Percentiles rank a stretch among this genome's conserved stretches.
Conservation (phyloP, 169 alveolate genomes). For the Cyclospora cayetanensis region DNA sequence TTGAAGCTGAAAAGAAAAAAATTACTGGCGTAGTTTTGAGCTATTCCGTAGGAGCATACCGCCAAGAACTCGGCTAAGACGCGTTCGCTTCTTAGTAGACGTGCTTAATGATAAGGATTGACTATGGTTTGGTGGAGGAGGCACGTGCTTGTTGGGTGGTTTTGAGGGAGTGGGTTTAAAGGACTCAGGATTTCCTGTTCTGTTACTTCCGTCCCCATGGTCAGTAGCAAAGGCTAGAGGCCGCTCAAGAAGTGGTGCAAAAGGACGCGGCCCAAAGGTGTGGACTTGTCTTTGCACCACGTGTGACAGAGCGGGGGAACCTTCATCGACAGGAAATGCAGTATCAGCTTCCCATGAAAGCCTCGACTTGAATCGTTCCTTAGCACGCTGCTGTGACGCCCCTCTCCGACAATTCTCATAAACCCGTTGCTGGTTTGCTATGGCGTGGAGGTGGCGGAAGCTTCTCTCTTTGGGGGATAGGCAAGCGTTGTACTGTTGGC, state of each 20-base stretch:
- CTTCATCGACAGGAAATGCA: conserved; percentile 53
- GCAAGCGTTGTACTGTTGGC: neutral
- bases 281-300: neutral
- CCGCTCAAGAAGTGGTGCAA: neutral
- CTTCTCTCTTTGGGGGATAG: neutral
- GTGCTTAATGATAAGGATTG: neutral
- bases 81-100: neutral
- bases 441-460: neutral
- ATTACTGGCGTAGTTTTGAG: conserved; percentile 38
- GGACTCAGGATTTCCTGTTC: neutral
- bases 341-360: conserved; percentile 67
- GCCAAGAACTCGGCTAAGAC: neutral
- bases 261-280: neutral
- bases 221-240: neutral
- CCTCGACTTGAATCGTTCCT: conserved; percentile 42
- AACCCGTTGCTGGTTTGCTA: neutral
- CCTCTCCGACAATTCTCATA: neutral
- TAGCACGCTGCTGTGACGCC: neutral
- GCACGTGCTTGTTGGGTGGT: conserved; percentile 30
- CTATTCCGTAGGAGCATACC: conserved; percentile 27
- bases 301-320: conserved; percentile 6
- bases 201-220: neutral
- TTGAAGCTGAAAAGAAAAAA: too few relatives aligned
- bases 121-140: neutral
- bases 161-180: conserved; percentile 21